Evolutionary conservation across 169 alveolate genomes (phyloP).

Genomic region (Babesia sp.): DNA sequence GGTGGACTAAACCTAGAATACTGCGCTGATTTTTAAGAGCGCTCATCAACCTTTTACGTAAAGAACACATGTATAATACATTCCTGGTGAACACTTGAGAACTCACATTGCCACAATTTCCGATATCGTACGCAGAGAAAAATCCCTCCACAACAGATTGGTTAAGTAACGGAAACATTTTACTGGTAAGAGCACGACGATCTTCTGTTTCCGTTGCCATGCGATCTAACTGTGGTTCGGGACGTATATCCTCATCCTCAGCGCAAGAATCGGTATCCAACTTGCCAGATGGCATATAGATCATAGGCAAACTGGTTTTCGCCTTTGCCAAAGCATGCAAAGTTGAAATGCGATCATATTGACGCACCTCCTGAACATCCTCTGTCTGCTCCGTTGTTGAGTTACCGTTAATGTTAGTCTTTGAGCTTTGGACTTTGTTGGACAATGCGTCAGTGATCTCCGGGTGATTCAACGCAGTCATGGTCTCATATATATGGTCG

Average conservation of each 20-base stretch:
- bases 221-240: not conserved
- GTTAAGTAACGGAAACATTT: conserved; percentile 34
- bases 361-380: not conserved
- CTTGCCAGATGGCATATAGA: not conserved
- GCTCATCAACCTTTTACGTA: conserved; percentile 52
- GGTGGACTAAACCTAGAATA: conserved; percentile 53
- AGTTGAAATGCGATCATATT: not conserved
- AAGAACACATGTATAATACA: conserved; percentile 52
- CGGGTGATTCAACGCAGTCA: conserved; percentile 24
- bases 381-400: not conserved
- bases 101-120: conserved; percentile 50
- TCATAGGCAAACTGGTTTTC: not conserved
- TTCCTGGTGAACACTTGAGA: conserved; percentile 22
- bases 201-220: conserved; percentile 21
- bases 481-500: conserved; percentile 75
- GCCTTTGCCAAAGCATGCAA: not conserved
- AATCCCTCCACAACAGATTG: conserved; percentile 47
- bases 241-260: not conserved
- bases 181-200: conserved; percentile 22
- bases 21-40: conserved; percentile 65
- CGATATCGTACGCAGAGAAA: conserved; percentile 36
- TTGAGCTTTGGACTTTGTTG: not conserved
- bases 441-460: not conserved
- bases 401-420: not conserved
- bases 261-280: conserved; percentile 4